These are phyloP conservation scores for Picochlorum sp. DNA, from an alignment of 139 green algal species.

Conservation along the genomic window DNA sequence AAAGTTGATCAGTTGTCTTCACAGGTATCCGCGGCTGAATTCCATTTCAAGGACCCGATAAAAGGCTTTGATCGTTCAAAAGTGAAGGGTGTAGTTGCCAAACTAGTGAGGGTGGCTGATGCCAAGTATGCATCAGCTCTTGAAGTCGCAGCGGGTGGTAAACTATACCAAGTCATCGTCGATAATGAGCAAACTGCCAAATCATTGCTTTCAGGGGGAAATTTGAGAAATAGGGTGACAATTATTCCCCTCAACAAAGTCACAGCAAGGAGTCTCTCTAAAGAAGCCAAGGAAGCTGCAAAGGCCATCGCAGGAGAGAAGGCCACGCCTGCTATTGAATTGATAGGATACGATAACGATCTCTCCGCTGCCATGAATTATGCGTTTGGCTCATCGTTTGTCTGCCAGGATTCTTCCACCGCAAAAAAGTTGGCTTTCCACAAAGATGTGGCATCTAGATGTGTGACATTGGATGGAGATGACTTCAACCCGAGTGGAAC, in stretches of 20 bases:
- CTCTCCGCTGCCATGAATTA: slow-evolving; percentile 84
- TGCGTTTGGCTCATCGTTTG: slow-evolving; percentile 82
- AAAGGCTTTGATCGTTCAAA: slow-evolving; percentile 43
- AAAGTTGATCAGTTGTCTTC: slow-evolving; percentile 40
- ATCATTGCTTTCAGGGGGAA: slow-evolving; percentile 69
- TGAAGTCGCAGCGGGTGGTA: slow-evolving; percentile 89
- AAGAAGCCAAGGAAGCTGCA: background rate
- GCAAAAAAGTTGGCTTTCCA: slow-evolving; percentile 88
- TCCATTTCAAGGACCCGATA: slow-evolving; percentile 69
- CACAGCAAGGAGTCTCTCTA: background rate
- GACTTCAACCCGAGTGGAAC: slow-evolving; percentile 86
- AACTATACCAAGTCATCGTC: slow-evolving; percentile 87
- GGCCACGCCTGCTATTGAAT: slow-evolving; percentile 60
- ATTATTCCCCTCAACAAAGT: slow-evolving; percentile 98
- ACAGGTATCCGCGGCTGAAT: slow-evolving; percentile 46
- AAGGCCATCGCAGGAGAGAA: slow-evolving; percentile 11
- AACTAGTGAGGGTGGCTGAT: slow-evolving; percentile 70
- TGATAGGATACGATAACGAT: slow-evolving; percentile 61
- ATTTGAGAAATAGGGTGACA: slow-evolving; percentile 78
- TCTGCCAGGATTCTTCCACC: slow-evolving; percentile 84
- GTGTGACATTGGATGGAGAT: slow-evolving; percentile 93
- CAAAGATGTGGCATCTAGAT: slow-evolving; percentile 68
- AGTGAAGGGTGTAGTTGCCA: slow-evolving; percentile 77
- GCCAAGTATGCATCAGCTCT: slow-evolving; percentile 58
- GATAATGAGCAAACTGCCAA: slow-evolving; percentile 73